A percentile compares a stretch with the other conserved stretches of the same genome.
Evolutionary conservation across 257 asterid species (phyloP).

Genomic region (Ehretia macrophylla): DNA sequence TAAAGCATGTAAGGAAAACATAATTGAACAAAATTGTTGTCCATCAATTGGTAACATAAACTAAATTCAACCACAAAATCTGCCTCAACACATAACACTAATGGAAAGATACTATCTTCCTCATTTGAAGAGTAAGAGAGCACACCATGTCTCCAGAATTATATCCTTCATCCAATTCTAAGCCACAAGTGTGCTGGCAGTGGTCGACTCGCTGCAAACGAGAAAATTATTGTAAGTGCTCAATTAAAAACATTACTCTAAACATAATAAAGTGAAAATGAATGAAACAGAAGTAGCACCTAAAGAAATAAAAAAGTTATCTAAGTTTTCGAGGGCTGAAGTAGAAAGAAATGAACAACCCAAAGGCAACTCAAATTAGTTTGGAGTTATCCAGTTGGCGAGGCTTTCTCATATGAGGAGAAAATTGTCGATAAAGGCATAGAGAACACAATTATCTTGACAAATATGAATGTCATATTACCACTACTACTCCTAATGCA

Average conservation of each 20-base stretch:
- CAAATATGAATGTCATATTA: too few species aligned
- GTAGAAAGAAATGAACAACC: too few species aligned
- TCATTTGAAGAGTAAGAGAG: background rate
- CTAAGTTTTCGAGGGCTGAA: too few species aligned
- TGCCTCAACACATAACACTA: background rate
- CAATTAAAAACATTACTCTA: background rate
- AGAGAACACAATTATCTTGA: too few species aligned
- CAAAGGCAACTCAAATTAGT: too few species aligned
- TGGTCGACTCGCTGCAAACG: conserved; percentile 71
- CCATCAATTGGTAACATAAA: background rate
- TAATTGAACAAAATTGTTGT: background rate
- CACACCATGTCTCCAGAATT: too few species aligned
- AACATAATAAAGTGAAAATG: background rate
- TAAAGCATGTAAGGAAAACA: background rate
- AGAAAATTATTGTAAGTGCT: background rate
- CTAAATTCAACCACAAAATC: conserved; percentile 15
- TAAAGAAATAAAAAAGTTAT: too few species aligned
- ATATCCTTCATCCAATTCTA: conserved; percentile 8
- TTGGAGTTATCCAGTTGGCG: too few species aligned
- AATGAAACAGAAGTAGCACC: background rate
- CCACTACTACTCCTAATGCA: too few species aligned
- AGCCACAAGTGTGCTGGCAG: conserved; percentile 90
- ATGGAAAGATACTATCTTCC: conserved; percentile 4
- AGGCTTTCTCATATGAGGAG: too few species aligned
- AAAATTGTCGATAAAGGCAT: too few species aligned